Percentiles rank a stretch among this genome's conserved stretches.
These are phyloP conservation scores for Tuber microsphaerosporum DNA, from an alignment of 495 filamentous ascomycete species.

Conservation along the genomic window DNA sequence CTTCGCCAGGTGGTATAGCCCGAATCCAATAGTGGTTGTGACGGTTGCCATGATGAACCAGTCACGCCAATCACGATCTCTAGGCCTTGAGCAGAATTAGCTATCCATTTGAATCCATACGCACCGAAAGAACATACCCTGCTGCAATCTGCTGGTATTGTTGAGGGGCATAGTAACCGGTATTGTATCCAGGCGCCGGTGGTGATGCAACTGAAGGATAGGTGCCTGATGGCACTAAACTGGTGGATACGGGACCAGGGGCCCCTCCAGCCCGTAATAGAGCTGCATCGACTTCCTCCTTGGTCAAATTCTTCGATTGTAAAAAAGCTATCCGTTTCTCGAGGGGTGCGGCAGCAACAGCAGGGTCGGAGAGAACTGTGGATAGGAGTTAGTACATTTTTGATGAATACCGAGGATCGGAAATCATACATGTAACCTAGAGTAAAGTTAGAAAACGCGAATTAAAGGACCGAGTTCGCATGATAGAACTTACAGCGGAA, in stretches of 20 bases:
- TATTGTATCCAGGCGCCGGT: slow-evolving; percentile 58
- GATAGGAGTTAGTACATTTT: slow-evolving; percentile 22
- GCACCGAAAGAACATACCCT: slow-evolving; percentile 38
- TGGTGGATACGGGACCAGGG: slow-evolving; percentile 42
- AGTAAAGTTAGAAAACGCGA: slow-evolving; percentile 20
- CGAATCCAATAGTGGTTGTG: slow-evolving; percentile 57
- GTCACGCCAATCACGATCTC: slow-evolving; percentile 89
- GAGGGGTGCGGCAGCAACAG: slow-evolving; percentile 77
- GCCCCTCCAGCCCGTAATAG: slow-evolving; percentile 64
- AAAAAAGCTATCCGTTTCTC: slow-evolving; percentile 90
- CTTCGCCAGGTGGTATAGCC: slow-evolving; percentile 69
- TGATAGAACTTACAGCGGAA: slow-evolving; percentile 59
- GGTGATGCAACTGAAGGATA: slow-evolving; percentile 41
- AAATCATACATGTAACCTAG: slow-evolving; percentile 51
- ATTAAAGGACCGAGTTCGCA: not conserved
- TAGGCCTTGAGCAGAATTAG: slow-evolving; percentile 44
- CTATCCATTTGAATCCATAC: slow-evolving; percentile 23
- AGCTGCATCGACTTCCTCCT: slow-evolving; percentile 83
- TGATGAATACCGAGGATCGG: slow-evolving; percentile 14
- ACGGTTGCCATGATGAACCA: slow-evolving; percentile 74
- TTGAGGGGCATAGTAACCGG: slow-evolving; percentile 56
- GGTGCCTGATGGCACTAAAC: slow-evolving; percentile 13
- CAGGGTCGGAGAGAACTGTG: slow-evolving; percentile 86
- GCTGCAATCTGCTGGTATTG: slow-evolving; percentile 57
- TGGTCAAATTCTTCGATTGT: slow-evolving; percentile 92